These are phyloP conservation scores for Alternaria longipes DNA, from an alignment of 2,329 filamentous ascomycete genomes.

Conservation along the genomic window DNA sequence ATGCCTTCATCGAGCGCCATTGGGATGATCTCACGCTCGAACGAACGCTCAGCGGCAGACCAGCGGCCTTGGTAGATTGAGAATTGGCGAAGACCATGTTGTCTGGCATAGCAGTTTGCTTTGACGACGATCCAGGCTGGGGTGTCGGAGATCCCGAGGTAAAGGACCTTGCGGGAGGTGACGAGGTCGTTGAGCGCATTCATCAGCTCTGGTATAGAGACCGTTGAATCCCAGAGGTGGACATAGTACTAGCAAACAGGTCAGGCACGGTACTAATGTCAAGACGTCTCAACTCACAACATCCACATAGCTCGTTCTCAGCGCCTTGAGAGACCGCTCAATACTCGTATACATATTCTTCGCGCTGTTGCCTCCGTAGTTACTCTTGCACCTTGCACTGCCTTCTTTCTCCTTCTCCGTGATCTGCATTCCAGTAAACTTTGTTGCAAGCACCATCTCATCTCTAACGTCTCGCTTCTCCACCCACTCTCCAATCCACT, in stretches of 20 bases:
- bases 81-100: conserved; percentile 53
- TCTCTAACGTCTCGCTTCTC: conserved; percentile 49
- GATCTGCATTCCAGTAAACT: conserved; percentile 50
- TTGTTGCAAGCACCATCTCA: conserved; percentile 55
- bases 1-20: conserved; percentile 56
- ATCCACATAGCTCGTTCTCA: conserved; percentile 73
- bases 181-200: conserved; percentile 54
- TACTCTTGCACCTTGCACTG: conserved; percentile 29
- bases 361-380: conserved; percentile 25
- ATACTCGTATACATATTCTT: conserved; percentile 30
- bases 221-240: conserved; percentile 56
- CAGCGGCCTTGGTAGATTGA: conserved; percentile 55
- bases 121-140: conserved; percentile 53
- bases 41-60: conserved; percentile 54
- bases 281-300: conserved; percentile 27
- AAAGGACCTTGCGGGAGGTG: conserved; percentile 54
- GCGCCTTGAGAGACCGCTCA: conserved; percentile 25
- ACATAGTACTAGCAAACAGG: conserved; percentile 45
- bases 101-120: conserved; percentile 49
- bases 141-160: conserved; percentile 56
- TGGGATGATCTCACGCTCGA: conserved; percentile 58
- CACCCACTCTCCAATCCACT: conserved; percentile 58
- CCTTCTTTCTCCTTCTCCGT: conserved; percentile 17
- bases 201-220: conserved; percentile 57
- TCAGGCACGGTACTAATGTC: conserved; percentile 13